Base-by-base conservation (phyloP, 2,329 filamentous ascomycete genomes). In the Trichophyton equinum region DNA sequence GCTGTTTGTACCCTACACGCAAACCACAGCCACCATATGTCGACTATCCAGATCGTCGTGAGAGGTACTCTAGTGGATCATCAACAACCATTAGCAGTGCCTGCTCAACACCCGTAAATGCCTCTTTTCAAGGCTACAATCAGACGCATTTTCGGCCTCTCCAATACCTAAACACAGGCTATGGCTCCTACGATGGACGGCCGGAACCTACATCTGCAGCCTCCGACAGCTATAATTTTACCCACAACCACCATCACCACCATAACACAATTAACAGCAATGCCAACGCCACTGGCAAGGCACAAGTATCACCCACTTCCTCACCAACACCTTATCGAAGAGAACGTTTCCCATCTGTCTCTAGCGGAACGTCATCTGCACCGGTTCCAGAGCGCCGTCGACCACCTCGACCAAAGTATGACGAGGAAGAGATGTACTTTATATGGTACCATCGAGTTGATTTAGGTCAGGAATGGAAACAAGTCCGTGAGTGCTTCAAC, bases 381-480 rank as follows among this genome's bases (percentile, higher is more conserved):
- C 63, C 67, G 8, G 38, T 59, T 8, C 33, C 57, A 5, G 74
- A 75, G 59, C 71, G 72, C 15, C 73, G 74, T 7, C 73, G 75
- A 3, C 68, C 73, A 4, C 74, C 75, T n/a, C 71, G 76, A 4
- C 76, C 75, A 27, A 77, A 76, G 67, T 78, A 78, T 67, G 72
- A 73, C 51, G 71, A 75, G 58, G 76, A 78, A 67, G 75, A 78
- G 62, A 74, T 74, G 70, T 76, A 75, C 66, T 78, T 78, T 62
- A 77, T 78, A 63, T 79, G 77, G 77, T 79, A 78, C 64, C 74
- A 77, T 66, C 75, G 76, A 6, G 75, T 75, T 27, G 77, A 78
- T 64, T 70, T 78, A 27, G 70, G 70, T 53, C 72, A 77, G 67
- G 73, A 76, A 62, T 79, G 77, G 77, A 75, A 74, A 62, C 71